A percentile compares a stretch with the other conserved stretches of the same genome.
Conservation (phyloP, 805 yeast genomes). For the Candida boleticola region DNA sequence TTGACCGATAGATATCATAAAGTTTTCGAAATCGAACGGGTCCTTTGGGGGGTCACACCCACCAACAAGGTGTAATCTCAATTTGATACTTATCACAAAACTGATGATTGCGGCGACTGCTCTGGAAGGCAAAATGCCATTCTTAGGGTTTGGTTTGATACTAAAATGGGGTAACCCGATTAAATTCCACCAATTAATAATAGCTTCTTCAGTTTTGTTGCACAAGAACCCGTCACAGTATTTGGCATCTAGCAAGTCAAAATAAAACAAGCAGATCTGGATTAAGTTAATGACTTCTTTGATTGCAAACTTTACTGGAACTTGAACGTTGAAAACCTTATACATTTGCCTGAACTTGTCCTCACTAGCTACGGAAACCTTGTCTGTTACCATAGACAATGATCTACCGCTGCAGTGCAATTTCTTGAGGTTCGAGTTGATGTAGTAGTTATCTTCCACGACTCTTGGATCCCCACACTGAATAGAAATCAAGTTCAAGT, state of each 20-base stretch:
- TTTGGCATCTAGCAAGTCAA: slow-evolving; percentile 63
- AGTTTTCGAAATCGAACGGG: slow-evolving; percentile 72
- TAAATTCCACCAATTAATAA: slow-evolving; percentile 77
- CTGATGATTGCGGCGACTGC: slow-evolving; percentile 82
- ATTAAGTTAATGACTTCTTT: slow-evolving; percentile 69
- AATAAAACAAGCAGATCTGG: slow-evolving; percentile 77
- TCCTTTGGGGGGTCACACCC: slow-evolving; percentile 69
- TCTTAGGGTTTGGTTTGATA: slow-evolving; percentile 42
- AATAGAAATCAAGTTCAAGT: slow-evolving; percentile 67
- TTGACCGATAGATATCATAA: slow-evolving; percentile 63
- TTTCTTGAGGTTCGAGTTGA: slow-evolving; percentile 74
- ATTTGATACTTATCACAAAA: slow-evolving; percentile 64
- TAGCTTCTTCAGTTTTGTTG: slow-evolving; percentile 68
- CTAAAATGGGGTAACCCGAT: slow-evolving; percentile 56
- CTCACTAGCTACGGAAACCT: slow-evolving; percentile 72
- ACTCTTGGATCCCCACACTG: slow-evolving; percentile 54
- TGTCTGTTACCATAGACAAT: slow-evolving; percentile 59
- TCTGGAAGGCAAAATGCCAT: slow-evolving; percentile 58
- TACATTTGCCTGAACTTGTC: slow-evolving; percentile 80
- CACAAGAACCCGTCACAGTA: slow-evolving; percentile 87
- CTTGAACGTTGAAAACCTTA: slow-evolving; percentile 48
- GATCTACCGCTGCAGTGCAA: slow-evolving; percentile 86
- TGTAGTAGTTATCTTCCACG: slow-evolving; percentile 57
- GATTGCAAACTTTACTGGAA: slow-evolving; percentile 65
- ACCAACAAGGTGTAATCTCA: slow-evolving; percentile 47